Percentiles rank a stretch among this genome's conserved stretches.
Conservation (phyloP, 2,329 filamentous ascomycete genomes). For the Sphaceloma murrayae region DNA sequence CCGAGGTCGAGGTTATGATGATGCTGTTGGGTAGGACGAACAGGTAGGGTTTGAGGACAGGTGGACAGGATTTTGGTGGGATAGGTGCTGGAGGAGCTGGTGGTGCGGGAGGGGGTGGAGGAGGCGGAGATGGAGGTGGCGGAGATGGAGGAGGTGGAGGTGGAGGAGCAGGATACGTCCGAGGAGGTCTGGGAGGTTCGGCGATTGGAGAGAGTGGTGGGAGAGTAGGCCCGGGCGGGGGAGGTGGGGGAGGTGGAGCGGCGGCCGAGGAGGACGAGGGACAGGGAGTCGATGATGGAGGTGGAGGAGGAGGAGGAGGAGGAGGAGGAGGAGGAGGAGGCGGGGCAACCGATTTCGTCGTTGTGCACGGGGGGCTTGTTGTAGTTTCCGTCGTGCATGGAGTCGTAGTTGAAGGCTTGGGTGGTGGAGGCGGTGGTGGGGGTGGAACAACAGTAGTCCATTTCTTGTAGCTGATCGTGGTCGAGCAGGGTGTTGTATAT, state of each 20-base stretch:
- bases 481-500: slow-evolving; percentile 5
- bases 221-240: background rate
- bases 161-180: background rate
- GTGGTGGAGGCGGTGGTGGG: background rate
- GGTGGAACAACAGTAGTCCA: slow-evolving; percentile 7
- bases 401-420: too few relatives aligned
- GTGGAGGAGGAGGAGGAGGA: slow-evolving; percentile 1
- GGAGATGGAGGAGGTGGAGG: background rate
- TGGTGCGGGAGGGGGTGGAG: background rate
- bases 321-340: slow-evolving; percentile 2
- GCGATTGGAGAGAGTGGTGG: background rate
- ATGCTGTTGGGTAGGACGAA: slow-evolving; percentile 15
- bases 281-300: background rate
- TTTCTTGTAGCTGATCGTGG: background rate
- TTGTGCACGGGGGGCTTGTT: background rate
- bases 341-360: background rate
- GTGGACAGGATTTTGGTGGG: slow-evolving; percentile 4
- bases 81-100: background rate
- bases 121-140: background rate
- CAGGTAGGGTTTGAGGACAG: slow-evolving; percentile 3
- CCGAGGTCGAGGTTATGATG: slow-evolving; percentile 9
- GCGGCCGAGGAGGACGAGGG: background rate
- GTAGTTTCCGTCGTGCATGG: too few relatives aligned
- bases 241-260: slow-evolving; percentile 2
- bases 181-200: background rate